Evolutionary conservation across 2,329 filamentous ascomycete species (phyloP), one percentile per base, ranked within the genome.

Genomic region (Coleophoma cylindrospora): DNA sequence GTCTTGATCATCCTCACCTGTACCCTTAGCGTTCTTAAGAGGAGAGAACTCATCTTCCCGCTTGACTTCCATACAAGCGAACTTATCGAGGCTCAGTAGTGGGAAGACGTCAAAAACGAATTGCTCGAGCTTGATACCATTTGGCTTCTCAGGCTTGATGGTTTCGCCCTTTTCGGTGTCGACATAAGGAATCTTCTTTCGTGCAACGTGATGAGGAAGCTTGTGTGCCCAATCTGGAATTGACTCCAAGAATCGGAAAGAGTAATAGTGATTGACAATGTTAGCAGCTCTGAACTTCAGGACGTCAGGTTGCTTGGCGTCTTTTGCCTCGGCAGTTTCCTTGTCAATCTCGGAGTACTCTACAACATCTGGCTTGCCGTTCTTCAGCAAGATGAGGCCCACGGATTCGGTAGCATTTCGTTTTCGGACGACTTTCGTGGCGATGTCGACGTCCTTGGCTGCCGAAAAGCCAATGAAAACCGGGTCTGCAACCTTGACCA

Each of bases 221-320:
- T 86, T 83, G 73, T 91, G 79, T 15, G 82, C 84, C 89, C 90
- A 96, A 61, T 83, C 74, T 51, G 94, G 91, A 61, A 96, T 96
- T 56, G 83, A 86, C 69, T 96, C 87, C 45, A 99, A 80, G 80
- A 96, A 97, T 59, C 80, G 75, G 77, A 91, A 92, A 43, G 90
- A 95, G 76, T 99, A 99, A 81, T 97, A 99, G 79, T 99, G 94
- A 79, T 99, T 99, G 74, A 99, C 94, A 62, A 99, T 99, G 76
- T 99, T 99, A 65, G 92, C 94, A 51, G 94, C 92, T 55, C 94
- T 87, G 84, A 96, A 97, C 72, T 92, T 95, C 66, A 99, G 84
- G 48, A 96, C 77, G 51, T 82, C 84, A 3, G 82, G 76, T 64
- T 96, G 84, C 70, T 88, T 88, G 49, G 86, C 72, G 66, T 99